Evolutionary conservation across 805 yeast species (phyloP).

Genomic region (Ogataea pignaliae): DNA sequence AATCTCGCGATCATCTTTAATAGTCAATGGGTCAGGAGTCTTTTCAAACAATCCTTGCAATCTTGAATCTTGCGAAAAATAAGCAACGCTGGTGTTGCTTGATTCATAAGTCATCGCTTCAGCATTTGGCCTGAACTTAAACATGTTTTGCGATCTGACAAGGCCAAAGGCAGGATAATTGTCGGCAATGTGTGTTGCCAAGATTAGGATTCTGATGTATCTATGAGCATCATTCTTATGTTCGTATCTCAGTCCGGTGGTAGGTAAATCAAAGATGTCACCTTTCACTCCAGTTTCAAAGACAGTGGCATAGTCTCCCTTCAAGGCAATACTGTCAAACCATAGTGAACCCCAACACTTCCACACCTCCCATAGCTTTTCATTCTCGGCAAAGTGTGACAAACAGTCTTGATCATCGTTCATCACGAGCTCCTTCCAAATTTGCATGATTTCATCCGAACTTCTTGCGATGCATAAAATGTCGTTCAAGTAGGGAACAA

Average conservation of each 20-base stretch:
- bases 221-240: constrained; percentile 46
- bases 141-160: constrained; percentile 40
- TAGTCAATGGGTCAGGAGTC: constrained; percentile 7
- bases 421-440: constrained; percentile 8
- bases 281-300: constrained; percentile 55
- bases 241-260: constrained; percentile 52
- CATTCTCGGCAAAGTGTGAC: constrained; percentile 52
- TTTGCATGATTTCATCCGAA: constrained; percentile 17
- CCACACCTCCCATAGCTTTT: constrained; percentile 72
- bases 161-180: constrained; percentile 49
- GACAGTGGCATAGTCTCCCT: constrained; percentile 46
- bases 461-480: constrained; percentile 36
- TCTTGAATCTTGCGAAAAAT: constrained; percentile 24
- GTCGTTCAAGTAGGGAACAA: constrained; percentile 61
- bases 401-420: constrained; percentile 27
- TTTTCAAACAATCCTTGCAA: constrained; percentile 19
- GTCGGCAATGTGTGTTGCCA: constrained; percentile 50
- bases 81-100: constrained; percentile 18
- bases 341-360: constrained; percentile 82
- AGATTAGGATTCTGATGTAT: constrained; percentile 44
- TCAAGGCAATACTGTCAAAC: constrained; percentile 59
- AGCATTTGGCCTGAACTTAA: constrained; percentile 31
- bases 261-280: constrained; percentile 60
- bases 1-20: constrained; percentile 1
- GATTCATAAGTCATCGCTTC: constrained; percentile 8